phyloP scores from a whole-genome alignment of 2,329 filamentous ascomycete genomes.

The Aspergillus nomiae region DNA sequence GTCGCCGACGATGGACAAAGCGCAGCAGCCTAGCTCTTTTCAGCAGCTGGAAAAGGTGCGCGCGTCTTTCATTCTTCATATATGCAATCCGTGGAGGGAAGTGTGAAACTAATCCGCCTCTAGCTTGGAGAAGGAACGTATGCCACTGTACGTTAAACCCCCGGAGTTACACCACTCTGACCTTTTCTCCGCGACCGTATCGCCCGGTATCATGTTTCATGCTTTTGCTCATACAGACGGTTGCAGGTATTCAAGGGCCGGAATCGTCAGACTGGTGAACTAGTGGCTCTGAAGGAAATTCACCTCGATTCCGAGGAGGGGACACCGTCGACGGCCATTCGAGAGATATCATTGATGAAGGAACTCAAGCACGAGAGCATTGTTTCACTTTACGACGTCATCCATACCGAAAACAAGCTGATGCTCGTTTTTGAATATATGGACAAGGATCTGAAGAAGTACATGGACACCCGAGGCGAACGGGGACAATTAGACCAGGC shows the following conservation, averaged over 20 bases:
- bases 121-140: constrained; percentile 95
- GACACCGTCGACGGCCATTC: constrained; percentile 94
- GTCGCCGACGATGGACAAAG: constrained; percentile 73
- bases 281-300: constrained; percentile 97
- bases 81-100: neutral
- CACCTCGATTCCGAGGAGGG: constrained; percentile 98
- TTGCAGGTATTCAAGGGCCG: constrained; percentile 93
- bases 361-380: constrained; percentile 99
- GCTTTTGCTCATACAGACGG: constrained; percentile 21
- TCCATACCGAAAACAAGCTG: constrained; percentile 98
- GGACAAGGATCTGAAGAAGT: constrained; percentile 97
- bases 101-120: constrained; percentile 29
- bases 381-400: constrained; percentile 94
- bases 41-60: constrained; percentile 89
- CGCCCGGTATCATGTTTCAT: neutral
- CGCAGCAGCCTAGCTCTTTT: constrained; percentile 92
- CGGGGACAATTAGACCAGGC: constrained; percentile 82
- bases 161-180: neutral
- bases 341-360: constrained; percentile 99
- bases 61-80: constrained; percentile 3
- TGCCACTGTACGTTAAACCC: constrained; percentile 72
- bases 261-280: constrained; percentile 93
- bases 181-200: constrained; percentile 1
- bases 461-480: constrained; percentile 94
- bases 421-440: constrained; percentile 99